Base-by-base conservation (phyloP, 1,139 yeast species). In the Kurtzmaniella natalensis region DNA sequence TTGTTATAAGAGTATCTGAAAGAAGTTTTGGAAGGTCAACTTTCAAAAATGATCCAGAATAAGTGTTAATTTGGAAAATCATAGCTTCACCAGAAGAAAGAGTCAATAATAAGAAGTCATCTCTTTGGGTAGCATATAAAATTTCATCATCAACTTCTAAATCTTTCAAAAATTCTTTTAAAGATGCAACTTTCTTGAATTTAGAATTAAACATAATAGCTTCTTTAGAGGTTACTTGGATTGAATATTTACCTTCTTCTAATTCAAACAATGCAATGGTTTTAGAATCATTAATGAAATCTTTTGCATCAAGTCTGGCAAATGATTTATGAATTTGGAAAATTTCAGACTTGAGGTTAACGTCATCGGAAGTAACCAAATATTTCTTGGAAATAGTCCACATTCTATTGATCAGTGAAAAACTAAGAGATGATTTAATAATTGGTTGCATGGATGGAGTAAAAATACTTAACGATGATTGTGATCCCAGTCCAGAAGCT, bases 141-240 rank as follows among this genome's bases (percentile, higher is more conserved):
- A 78, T 68, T 40, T 68, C 76, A 31, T 70, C 72, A 20, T 70
- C 36, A 9, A 14, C 25, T 28, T 32, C 33, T 4, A 14, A 23
- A 7, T 32, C 62, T 36, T 68, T 49, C 37, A 61, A 53, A 46
- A 70, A 64, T 15, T 59, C 57, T 18, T 57, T 60, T 25, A 68
- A 53, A 3, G 61, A 47, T 31, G 64, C 52, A 43, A 59, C 47
- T 37, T 51, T 55, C 39, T 74, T 72, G 53, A 87, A 82, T 30
- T 73, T 73, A 34, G 77, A 64, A 47, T 82, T 85, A 51, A 78
- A 87, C 3, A 86, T 55, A 25, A 73, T 68, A 25, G 87, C 70
- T 39, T 77, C 80, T 30, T 74, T 72, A 1, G 84, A 76, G 1
- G 94, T 81, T 1, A 87, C 78, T 52, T 88, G 96, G 11, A 86